Percentiles rank a stretch among this genome's conserved stretches.
Conservation (phyloP, 148 eudicot genomes). For the Spergularia marina region DNA sequence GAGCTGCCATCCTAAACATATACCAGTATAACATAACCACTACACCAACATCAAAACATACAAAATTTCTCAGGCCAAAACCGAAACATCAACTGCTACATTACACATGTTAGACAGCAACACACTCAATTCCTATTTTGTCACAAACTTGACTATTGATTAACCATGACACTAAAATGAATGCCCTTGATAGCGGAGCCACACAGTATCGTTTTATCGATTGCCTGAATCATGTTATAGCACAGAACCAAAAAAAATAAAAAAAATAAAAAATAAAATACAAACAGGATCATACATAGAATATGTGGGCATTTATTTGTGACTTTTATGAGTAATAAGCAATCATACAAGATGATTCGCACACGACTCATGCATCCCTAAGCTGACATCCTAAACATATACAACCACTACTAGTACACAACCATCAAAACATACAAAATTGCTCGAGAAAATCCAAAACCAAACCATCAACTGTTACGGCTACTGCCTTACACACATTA, state of each 20-base stretch:
- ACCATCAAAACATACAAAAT: neutral
- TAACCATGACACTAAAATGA: neutral
- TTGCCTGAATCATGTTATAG: constrained; percentile 46
- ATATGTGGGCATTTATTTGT: neutral
- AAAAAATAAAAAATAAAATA: neutral
- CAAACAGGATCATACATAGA: neutral
- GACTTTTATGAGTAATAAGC: neutral
- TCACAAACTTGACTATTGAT: neutral
- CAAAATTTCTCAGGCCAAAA: neutral
- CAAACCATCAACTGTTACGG: neutral
- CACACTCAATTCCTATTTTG: neutral
- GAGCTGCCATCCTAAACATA: neutral
- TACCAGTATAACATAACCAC: neutral
- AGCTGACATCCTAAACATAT: neutral
- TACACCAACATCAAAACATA: neutral
- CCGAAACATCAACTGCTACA: neutral
- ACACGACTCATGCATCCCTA: neutral
- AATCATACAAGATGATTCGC: neutral
- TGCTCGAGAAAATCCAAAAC: neutral
- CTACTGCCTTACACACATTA: neutral
- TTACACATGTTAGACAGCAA: neutral
- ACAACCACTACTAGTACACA: neutral
- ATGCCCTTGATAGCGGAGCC: too few relatives aligned
- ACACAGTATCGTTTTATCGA: constrained; percentile 36
- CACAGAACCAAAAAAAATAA: neutral